phyloP scores from a whole-genome alignment of 345 rosid species.

The Gossypium longicalyx region DNA sequence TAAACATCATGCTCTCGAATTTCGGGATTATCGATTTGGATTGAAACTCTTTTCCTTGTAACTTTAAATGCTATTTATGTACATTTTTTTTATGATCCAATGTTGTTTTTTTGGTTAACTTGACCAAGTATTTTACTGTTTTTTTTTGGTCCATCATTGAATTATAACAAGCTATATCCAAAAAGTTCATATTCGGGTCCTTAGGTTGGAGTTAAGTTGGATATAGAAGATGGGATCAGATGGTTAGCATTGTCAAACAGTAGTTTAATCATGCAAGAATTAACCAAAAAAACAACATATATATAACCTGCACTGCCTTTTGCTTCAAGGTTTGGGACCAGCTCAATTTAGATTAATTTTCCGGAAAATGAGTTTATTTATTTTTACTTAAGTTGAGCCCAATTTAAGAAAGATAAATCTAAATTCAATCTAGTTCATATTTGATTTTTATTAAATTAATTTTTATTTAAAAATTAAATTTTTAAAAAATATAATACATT shows the following conservation, averaged over 20 bases:
- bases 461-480: no score
- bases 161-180: neutral
- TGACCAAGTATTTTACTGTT: neutral
- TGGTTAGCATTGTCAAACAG: neutral
- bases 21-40: conserved; percentile 63
- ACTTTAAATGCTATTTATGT: conserved; percentile 9
- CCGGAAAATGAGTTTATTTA: no score
- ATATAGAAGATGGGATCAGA: neutral
- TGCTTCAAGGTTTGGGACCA: no score
- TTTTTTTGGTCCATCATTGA: conserved; percentile 1
- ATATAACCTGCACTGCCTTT: no score
- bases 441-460: no score
- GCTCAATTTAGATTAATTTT: no score
- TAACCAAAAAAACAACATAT: no score
- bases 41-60: conserved; percentile 24
- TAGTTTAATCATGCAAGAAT: no score
- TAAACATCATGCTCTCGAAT: conserved; percentile 66
- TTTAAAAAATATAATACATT: no score
- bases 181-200: neutral
- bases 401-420: no score
- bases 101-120: conserved; percentile 7
- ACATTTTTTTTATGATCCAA: conserved; percentile 16
- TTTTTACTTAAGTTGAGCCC: no score
- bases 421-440: fast-evolving
- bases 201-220: neutral